Evolutionary conservation across 371 early-diverging fungal genomes (phyloP).

Genomic region (Massospora cicadina): DNA sequence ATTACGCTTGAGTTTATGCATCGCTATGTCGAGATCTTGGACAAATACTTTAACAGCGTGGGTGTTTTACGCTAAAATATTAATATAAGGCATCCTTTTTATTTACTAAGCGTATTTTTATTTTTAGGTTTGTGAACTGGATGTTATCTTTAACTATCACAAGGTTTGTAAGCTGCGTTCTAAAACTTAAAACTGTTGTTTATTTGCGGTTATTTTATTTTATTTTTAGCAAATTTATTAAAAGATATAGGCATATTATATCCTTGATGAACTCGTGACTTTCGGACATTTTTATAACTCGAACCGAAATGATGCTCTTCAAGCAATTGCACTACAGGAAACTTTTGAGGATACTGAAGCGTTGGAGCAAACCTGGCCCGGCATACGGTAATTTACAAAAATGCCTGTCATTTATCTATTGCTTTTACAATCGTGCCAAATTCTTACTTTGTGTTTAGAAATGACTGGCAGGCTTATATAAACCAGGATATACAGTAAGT

Average conservation of each 20-base stretch:
- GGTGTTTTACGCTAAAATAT: neutral
- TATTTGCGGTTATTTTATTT: neutral
- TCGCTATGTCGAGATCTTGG: slow-evolving; percentile 91
- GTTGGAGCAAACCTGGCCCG: slow-evolving; percentile 3
- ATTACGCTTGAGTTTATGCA: slow-evolving; percentile 87
- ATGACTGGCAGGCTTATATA: neutral
- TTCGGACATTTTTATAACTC: slow-evolving; percentile 73
- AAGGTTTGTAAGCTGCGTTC: too few relatives aligned
- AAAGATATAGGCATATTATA: slow-evolving; percentile 4
- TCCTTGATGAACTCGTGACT: slow-evolving; percentile 53
- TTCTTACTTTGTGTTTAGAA: neutral
- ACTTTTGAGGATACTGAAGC: slow-evolving; percentile 45
- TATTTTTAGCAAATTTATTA: neutral
- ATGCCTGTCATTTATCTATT: neutral
- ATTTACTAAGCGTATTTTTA: neutral
- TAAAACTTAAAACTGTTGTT: too few relatives aligned
- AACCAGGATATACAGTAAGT: neutral
- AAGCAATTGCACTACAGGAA: slow-evolving; percentile 56
- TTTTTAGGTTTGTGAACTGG: slow-evolving; percentile 67
- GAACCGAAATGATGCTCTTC: slow-evolving; percentile 56
- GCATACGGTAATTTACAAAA: neutral
- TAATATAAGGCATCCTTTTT: neutral
- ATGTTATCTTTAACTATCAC: slow-evolving; percentile 76
- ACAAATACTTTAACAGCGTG: slow-evolving; percentile 93
- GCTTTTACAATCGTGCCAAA: neutral